A percentile compares a stretch with the other conserved stretches of the same genome.
These are phyloP conservation scores for Clathrus columnatus DNA, from an alignment of 768 basidiomycete species.

Conservation along the genomic window DNA sequence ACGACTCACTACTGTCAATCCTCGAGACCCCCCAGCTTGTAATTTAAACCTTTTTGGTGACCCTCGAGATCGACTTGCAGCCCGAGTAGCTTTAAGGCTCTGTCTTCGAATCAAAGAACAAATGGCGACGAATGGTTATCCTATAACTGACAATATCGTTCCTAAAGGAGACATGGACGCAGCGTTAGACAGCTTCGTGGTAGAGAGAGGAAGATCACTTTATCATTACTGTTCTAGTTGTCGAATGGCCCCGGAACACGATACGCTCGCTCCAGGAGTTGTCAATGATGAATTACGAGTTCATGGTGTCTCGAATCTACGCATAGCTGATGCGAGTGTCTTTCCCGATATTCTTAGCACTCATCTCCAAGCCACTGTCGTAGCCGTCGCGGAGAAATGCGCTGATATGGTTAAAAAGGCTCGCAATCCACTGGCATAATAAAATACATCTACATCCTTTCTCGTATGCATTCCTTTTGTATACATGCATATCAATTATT, in stretches of 20 bases:
- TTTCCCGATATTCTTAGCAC: slow-evolving; percentile 24
- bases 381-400: slow-evolving; percentile 30
- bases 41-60: too few species aligned
- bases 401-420: slow-evolving; percentile 20
- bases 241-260: slow-evolving; percentile 27
- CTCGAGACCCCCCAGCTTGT: slow-evolving; percentile 24
- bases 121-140: slow-evolving; percentile 20
- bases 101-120: slow-evolving; percentile 17
- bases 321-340: slow-evolving; percentile 29
- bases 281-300: slow-evolving; percentile 39
- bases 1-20: slow-evolving; percentile 22
- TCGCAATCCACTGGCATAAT: too few species aligned
- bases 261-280: slow-evolving; percentile 25
- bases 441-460: too few species aligned
- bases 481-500: too few species aligned
- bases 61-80: slow-evolving; percentile 15
- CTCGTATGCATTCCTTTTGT: too few species aligned
- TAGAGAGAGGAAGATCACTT: slow-evolving; percentile 19
- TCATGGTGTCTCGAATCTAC: slow-evolving; percentile 34
- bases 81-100: neutral
- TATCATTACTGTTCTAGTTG: slow-evolving; percentile 31
- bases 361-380: slow-evolving; percentile 28
- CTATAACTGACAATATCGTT: slow-evolving; percentile 18
- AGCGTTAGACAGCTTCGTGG: slow-evolving; percentile 25
- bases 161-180: slow-evolving; percentile 22